Conservation (phyloP, 371 early-diverging fungal genomes). For the Saksenaea oblongispora region DNA sequence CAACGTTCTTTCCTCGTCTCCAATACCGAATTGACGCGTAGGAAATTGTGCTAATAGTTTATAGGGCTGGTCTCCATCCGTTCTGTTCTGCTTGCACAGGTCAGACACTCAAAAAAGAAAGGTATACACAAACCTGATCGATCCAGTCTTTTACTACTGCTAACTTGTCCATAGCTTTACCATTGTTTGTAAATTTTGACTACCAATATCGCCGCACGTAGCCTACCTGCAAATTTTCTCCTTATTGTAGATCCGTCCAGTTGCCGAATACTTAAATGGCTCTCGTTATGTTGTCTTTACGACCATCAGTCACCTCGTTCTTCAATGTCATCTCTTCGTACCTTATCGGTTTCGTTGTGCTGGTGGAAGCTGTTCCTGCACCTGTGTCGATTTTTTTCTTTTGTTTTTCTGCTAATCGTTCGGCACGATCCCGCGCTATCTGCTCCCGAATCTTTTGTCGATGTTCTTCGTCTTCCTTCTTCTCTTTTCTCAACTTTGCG, state of each 20-base stretch:
- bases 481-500: constrained; percentile 44
- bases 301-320: constrained; percentile 2
- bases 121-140: constrained; percentile 23
- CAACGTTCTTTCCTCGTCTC: constrained; percentile 43
- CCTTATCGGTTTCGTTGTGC: background rate
- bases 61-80: constrained; percentile 41
- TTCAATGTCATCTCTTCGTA: background rate
- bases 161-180: constrained; percentile 33
- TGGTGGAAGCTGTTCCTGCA: background rate
- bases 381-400: background rate
- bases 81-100: constrained; percentile 21
- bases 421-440: constrained; percentile 47
- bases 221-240: constrained; percentile 38
- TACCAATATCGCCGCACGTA: background rate
- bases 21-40: constrained; percentile 40
- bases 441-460: constrained; percentile 40
- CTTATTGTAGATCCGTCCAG: constrained; percentile 45
- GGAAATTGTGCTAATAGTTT: constrained; percentile 49
- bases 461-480: constrained; percentile 43
- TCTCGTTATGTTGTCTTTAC: constrained; percentile 7
- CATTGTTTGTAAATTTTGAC: background rate
- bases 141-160: constrained; percentile 40
- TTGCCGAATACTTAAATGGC: constrained; percentile 45
- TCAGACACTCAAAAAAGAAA: background rate
- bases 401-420: constrained; percentile 27